Conservation (phyloP, 768 basidiomycete genomes). For the Tylopilus felleus region DNA sequence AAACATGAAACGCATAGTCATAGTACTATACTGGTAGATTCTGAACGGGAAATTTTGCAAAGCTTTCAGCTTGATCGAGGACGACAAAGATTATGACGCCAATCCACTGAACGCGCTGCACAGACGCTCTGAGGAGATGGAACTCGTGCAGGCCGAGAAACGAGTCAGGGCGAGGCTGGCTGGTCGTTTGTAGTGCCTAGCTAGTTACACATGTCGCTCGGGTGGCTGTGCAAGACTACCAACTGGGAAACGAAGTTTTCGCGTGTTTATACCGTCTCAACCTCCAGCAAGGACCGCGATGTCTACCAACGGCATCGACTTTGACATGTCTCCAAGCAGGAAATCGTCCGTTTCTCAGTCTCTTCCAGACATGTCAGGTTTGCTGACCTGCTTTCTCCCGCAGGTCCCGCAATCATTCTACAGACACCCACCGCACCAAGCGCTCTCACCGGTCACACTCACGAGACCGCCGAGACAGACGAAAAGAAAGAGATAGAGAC, state of each 20-base stretch:
- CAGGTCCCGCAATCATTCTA: slow-evolving; percentile 72
- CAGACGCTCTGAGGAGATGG: slow-evolving; percentile 45
- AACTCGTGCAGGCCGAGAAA: slow-evolving; percentile 58
- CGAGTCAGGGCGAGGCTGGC: slow-evolving; percentile 51
- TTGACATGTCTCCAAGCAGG: slow-evolving; percentile 57
- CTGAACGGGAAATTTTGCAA: slow-evolving; percentile 40
- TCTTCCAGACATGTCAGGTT: not conserved
- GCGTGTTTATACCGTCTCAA: slow-evolving; percentile 28
- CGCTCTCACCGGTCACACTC: slow-evolving; percentile 73
- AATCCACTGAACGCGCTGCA: slow-evolving; percentile 59
- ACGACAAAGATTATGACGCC: slow-evolving; percentile 29
- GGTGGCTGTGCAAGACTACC: slow-evolving; percentile 28
- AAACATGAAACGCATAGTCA: not conserved
- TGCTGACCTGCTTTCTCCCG: slow-evolving; percentile 8
- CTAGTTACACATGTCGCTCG: too few relatives aligned
- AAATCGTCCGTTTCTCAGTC: slow-evolving; percentile 50
- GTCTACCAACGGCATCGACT: slow-evolving; percentile 57
- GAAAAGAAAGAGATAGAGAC: slow-evolving; percentile 49
- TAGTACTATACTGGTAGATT: slow-evolving; percentile 33
- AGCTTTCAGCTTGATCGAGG: slow-evolving; percentile 54
- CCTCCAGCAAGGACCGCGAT: slow-evolving; percentile 25
- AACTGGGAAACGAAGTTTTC: slow-evolving; percentile 32
- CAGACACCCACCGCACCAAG: slow-evolving; percentile 70
- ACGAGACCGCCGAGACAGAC: slow-evolving; percentile 45
- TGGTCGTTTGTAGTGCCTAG: slow-evolving; percentile 21